phyloP scores from a whole-genome alignment of 805 yeast genomes.

The Kregervanrija fluxuum region DNA sequence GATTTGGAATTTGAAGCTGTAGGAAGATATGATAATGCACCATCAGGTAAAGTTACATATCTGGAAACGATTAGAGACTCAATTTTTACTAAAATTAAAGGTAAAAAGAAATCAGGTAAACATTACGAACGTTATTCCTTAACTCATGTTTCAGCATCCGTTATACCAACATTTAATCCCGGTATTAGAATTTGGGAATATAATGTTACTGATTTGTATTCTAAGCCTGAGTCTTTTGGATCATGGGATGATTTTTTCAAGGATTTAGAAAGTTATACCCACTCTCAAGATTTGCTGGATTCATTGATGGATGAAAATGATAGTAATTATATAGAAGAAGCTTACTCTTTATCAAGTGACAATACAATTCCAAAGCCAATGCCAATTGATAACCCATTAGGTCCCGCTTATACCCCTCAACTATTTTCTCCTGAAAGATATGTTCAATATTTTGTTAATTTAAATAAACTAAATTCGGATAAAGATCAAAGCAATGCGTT shows the following conservation, averaged over 20 bases:
- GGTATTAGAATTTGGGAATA: slow-evolving; percentile 84
- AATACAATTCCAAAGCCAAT: slow-evolving; percentile 54
- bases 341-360: slow-evolving; percentile 30
- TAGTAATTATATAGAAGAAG: slow-evolving; percentile 5
- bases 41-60: slow-evolving; percentile 58
- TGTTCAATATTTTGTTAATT: slow-evolving; percentile 68
- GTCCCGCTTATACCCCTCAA: slow-evolving; percentile 74
- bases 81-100: slow-evolving; percentile 43
- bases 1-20: slow-evolving; percentile 12
- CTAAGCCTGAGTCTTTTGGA: neutral
- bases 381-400: slow-evolving; percentile 49
- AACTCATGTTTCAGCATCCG: slow-evolving; percentile 63
- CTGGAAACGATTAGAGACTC: slow-evolving; percentile 51
- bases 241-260: slow-evolving; percentile 9
- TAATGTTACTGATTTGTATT: slow-evolving; percentile 50
- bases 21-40: slow-evolving; percentile 51
- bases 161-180: slow-evolving; percentile 81
- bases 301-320: slow-evolving; percentile 5
- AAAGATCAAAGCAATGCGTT: slow-evolving; percentile 28
- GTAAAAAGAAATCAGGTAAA: slow-evolving; percentile 35
- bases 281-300: slow-evolving; percentile 6
- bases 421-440: slow-evolving; percentile 65
- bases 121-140: slow-evolving; percentile 56
- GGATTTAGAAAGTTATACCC: slow-evolving; percentile 5
- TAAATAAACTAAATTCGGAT: slow-evolving; percentile 31